These are phyloP conservation scores for Voacanga thouarsii DNA, from an alignment of 257 asterid species.

Conservation along the genomic window DNA sequence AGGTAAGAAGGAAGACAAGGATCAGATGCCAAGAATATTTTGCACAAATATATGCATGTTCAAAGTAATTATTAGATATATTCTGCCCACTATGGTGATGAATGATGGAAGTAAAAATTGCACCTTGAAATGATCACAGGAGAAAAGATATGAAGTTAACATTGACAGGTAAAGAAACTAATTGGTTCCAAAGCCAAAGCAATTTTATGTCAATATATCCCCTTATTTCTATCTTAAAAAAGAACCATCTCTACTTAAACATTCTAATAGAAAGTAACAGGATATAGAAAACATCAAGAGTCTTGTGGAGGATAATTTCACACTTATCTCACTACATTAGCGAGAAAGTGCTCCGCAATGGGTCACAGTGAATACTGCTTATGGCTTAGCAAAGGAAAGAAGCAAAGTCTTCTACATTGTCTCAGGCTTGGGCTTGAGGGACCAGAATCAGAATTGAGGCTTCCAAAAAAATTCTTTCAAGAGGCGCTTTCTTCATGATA, in stretches of 20 bases:
- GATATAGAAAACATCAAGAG: background rate
- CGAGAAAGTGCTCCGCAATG: background rate
- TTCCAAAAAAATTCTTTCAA: too few relatives aligned
- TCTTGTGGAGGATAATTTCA: background rate
- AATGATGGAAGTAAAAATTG: background rate
- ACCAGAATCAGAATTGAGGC: too few relatives aligned
- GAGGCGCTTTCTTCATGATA: too few relatives aligned
- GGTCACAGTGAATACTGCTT: too few relatives aligned
- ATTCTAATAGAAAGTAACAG: background rate
- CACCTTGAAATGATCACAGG: slow-evolving; percentile 3
- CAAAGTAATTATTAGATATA: background rate
- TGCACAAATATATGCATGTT: background rate
- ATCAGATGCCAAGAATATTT: background rate
- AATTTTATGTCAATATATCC: background rate
- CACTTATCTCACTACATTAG: slow-evolving; percentile 7
- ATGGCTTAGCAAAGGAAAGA: too few relatives aligned
- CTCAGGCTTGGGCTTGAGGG: too few relatives aligned
- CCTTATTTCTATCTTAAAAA: background rate
- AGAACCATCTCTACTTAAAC: background rate
- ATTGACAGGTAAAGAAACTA: background rate
- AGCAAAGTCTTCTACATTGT: too few relatives aligned
- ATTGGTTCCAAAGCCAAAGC: background rate
- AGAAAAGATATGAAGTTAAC: background rate
- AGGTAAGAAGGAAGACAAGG: background rate
- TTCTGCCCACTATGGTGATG: background rate